Conservation (phyloP, 352 stramenopile genomes). For the Phytophthora constricta region DNA sequence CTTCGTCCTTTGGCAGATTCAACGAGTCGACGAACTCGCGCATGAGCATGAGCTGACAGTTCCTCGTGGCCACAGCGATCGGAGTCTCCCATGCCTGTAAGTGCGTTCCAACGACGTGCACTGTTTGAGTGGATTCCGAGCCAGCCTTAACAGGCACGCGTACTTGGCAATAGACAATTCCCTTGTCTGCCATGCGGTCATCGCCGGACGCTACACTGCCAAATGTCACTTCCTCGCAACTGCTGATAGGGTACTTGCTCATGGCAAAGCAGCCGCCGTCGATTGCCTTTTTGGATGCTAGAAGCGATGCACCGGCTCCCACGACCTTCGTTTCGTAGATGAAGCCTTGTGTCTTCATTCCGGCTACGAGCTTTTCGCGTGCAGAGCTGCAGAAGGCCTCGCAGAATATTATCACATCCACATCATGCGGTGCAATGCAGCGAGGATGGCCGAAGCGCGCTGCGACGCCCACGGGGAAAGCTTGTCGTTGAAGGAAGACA, state of each 20-base stretch:
- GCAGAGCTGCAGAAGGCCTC: conserved; percentile 64
- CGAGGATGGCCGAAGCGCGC: conserved; percentile 63
- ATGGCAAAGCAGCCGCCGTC: conserved; percentile 74
- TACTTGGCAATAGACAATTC: conserved; percentile 67
- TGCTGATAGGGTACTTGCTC: conserved; percentile 66
- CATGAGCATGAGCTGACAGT: conserved; percentile 51
- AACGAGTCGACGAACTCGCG: conserved; percentile 59
- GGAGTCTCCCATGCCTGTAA: conserved; percentile 72
- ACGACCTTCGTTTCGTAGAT: conserved; percentile 77
- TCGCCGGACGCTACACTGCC: conserved; percentile 57
- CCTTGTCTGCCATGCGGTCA: conserved; percentile 74
- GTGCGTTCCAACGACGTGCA: conserved; percentile 73
- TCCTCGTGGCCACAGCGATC: conserved; percentile 44
- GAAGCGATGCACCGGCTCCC: conserved; percentile 46
- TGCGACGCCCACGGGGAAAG: conserved; percentile 56
- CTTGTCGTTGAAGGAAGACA: conserved; percentile 69
- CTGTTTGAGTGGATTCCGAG: conserved; percentile 28
- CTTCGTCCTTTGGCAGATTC: conserved; percentile 49
- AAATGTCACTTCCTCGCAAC: conserved; percentile 67
- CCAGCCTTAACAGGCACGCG: conserved; percentile 21
- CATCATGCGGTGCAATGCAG: conserved; percentile 42
- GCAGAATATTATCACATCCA: conserved; percentile 78
- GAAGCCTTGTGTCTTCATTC: conserved; percentile 73
- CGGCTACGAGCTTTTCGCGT: conserved; percentile 53
- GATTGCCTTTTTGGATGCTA: conserved; percentile 67